phyloP scores from a whole-genome alignment of 257 asterid genomes.

The Plantago ovata region DNA sequence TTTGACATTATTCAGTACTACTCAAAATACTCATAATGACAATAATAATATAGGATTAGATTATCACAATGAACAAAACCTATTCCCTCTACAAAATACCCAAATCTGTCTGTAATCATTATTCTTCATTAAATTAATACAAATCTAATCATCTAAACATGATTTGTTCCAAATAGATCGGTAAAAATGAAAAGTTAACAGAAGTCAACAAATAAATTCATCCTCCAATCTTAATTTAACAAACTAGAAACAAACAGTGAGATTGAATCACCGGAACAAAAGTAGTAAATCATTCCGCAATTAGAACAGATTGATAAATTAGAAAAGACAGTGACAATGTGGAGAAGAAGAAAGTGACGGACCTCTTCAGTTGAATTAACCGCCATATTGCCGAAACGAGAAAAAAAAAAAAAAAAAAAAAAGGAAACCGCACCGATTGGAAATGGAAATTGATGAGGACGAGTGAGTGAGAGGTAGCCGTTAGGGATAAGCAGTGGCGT shows the following conservation, averaged over 20 bases:
- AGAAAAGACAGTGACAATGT: neutral
- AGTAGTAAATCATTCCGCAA: neutral
- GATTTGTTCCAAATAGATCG: neutral
- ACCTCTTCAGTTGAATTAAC: slow-evolving; percentile 48
- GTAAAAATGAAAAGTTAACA: neutral
- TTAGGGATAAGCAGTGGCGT: neutral
- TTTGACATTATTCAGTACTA: too few relatives aligned
- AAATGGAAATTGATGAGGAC: neutral
- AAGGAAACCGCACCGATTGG: neutral
- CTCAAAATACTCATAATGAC: too few relatives aligned
- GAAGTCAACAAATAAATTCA: neutral
- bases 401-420: slow-evolving; percentile 8
- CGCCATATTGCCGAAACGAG: slow-evolving; percentile 38
- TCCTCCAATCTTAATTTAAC: neutral
- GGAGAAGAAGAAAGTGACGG: neutral
- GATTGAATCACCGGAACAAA: slow-evolving; percentile 12
- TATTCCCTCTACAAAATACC: neutral
- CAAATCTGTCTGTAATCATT: neutral
- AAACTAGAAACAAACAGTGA: neutral
- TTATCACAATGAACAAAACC: too few relatives aligned
- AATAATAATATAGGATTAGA: too few relatives aligned
- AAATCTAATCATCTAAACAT: neutral
- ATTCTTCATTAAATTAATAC: neutral
- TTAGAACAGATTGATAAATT: neutral
- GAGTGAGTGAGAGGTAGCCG: neutral